These are phyloP conservation scores for Sclerotinia glacialis DNA, from an alignment of 2,329 filamentous ascomycete genomes.

Conservation along the genomic window DNA sequence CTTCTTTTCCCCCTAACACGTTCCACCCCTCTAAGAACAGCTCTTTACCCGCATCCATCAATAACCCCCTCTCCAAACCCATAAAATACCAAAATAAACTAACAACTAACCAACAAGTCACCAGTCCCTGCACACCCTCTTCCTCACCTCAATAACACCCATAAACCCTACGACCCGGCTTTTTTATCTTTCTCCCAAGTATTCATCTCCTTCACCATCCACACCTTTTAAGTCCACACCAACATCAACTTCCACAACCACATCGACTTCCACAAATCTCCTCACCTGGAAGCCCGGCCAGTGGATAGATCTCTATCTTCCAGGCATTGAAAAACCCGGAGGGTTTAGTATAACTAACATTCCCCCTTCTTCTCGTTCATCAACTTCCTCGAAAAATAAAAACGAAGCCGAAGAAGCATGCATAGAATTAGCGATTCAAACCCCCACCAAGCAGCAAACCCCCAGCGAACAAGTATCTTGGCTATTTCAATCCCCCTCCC, in stretches of 20 bases:
- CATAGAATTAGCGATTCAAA: constrained; percentile 1
- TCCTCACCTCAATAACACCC: not conserved
- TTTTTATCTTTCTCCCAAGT: not conserved
- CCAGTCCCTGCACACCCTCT: not conserved
- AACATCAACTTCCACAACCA: not conserved
- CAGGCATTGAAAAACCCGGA: not conserved
- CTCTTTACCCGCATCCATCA: not conserved
- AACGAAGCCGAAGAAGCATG: not conserved
- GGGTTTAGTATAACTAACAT: not conserved
- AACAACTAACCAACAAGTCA: not conserved
- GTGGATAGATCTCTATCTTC: constrained; percentile 4
- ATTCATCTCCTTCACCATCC: not conserved
- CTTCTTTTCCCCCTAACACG: too few species aligned
- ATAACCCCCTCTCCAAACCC: not conserved
- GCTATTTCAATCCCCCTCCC: not conserved
- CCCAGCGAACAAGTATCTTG: not conserved
- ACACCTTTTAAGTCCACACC: too few species aligned
- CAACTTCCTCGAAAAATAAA: not conserved
- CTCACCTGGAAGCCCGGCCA: constrained; percentile 3
- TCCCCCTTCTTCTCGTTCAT: not conserved
- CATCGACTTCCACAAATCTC: too few species aligned
- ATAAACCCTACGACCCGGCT: not conserved
- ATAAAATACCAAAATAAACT: not conserved
- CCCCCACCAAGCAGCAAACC: not conserved
- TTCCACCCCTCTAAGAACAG: not conserved